Evolutionary conservation across 305 asterid genomes (phyloP).

Genomic region (Fraxinus greggii): DNA sequence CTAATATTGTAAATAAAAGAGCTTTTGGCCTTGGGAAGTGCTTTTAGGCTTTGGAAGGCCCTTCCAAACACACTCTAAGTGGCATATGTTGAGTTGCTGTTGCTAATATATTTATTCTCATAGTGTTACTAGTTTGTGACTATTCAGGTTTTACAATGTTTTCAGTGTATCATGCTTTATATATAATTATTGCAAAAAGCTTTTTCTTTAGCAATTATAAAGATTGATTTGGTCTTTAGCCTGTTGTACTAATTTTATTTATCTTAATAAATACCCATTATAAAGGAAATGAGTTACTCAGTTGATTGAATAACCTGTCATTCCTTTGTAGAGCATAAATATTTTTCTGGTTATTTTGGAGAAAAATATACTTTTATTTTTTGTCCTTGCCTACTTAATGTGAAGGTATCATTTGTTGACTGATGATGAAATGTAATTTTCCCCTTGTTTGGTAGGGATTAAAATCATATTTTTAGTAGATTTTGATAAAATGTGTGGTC

Average conservation of each 20-base stretch:
- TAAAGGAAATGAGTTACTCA: not conserved
- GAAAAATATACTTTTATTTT: not conserved
- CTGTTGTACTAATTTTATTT: not conserved
- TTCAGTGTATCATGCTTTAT: slow-evolving; percentile 4
- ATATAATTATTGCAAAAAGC: not conserved
- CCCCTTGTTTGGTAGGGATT: no score
- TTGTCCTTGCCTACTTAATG: not conserved
- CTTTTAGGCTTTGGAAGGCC: not conserved
- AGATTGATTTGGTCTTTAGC: not conserved
- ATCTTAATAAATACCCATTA: not conserved
- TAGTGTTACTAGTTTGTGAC: not conserved
- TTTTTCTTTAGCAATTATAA: not conserved
- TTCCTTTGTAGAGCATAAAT: not conserved
- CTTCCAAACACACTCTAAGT: not conserved
- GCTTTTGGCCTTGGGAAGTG: not conserved
- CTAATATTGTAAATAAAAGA: not conserved
- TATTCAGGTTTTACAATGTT: slow-evolving; percentile 8
- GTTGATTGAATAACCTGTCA: not conserved
- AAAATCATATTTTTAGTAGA: no score
- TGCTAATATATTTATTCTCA: slow-evolving; percentile 1
- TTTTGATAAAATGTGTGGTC: no score
- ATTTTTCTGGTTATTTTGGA: not conserved
- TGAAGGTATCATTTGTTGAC: not conserved
- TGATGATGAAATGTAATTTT: not conserved
- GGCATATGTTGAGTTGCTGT: not conserved